Evolutionary conservation across 2,329 filamentous ascomycete species (phyloP).

Genomic region (Allantophomopsis lycopodina): DNA sequence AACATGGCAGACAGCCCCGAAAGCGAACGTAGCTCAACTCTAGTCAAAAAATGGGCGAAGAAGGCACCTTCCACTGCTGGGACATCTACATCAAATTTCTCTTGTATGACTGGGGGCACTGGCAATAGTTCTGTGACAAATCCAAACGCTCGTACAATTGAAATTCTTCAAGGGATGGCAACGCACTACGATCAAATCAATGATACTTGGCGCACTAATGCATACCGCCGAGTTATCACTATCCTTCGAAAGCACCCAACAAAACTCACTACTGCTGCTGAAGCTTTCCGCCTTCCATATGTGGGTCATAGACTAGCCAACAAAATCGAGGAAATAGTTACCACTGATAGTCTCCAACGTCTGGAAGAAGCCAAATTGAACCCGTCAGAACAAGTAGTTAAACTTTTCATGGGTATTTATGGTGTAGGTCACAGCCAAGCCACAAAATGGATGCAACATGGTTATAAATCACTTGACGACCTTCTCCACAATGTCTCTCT

Average conservation of each 20-base stretch:
- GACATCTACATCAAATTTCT: constrained; percentile 27
- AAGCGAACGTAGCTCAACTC: background rate
- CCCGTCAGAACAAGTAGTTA: constrained; percentile 48
- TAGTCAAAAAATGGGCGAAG: background rate
- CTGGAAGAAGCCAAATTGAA: constrained; percentile 60
- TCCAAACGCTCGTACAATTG: constrained; percentile 65
- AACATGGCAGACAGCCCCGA: background rate
- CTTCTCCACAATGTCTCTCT: constrained; percentile 47
- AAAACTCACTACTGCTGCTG: constrained; percentile 52
- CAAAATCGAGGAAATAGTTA: constrained; percentile 83
- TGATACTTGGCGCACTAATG: constrained; percentile 62
- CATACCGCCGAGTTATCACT: constrained; percentile 68
- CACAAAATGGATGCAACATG: constrained; percentile 61
- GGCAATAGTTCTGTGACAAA: constrained; percentile 29
- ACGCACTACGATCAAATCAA: constrained; percentile 62
- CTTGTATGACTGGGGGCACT: constrained; percentile 38
- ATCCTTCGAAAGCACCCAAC: constrained; percentile 51
- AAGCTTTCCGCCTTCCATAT: constrained; percentile 53
- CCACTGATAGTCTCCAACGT: constrained; percentile 55
- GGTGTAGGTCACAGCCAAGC: constrained; percentile 61
- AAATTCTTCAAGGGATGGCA: constrained; percentile 65
- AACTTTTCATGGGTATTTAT: constrained; percentile 66
- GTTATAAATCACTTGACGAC: constrained; percentile 63
- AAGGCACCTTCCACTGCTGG: constrained; percentile 1
- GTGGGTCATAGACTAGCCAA: constrained; percentile 62